These are phyloP conservation scores for Plenodomus lindquistii DNA, from an alignment of 2,329 filamentous ascomycete genomes.

Conservation along the genomic window DNA sequence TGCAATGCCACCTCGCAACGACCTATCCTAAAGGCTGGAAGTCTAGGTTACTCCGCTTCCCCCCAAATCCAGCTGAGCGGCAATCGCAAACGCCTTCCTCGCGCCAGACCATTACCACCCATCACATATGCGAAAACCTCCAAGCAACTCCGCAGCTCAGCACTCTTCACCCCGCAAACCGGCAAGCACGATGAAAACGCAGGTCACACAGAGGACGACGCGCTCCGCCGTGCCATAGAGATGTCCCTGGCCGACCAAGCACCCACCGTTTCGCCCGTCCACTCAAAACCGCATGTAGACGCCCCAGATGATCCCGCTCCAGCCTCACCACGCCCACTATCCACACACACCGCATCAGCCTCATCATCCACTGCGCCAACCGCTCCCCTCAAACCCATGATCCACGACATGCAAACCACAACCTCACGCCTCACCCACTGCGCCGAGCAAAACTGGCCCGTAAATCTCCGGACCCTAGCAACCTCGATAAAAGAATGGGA, in stretches of 20 bases:
- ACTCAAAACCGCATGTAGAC: not conserved
- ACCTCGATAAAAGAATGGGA: not conserved
- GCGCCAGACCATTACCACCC: not conserved
- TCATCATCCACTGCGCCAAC: not conserved
- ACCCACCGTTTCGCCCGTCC: not conserved
- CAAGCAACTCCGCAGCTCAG: not conserved
- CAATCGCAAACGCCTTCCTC: not conserved
- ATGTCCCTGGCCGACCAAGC: conserved; percentile 3
- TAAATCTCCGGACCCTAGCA: not conserved
- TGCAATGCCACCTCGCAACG: not conserved
- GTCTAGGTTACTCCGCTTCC: not conserved
- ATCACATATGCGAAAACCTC: not conserved
- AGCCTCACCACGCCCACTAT: not conserved
- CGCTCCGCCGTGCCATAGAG: not conserved
- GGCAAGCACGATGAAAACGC: conserved; percentile 4
- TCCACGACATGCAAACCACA: not conserved
- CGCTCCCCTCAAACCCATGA: not conserved
- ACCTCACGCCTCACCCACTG: not conserved
- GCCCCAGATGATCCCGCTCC: not conserved
- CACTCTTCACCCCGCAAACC: not conserved
- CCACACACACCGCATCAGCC: not conserved
- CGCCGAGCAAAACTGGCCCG: not conserved
- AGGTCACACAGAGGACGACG: not conserved
- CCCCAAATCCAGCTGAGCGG: not conserved
- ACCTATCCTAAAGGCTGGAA: not conserved